Conservation (phyloP, 192 early-diverging fungal genomes). For the Gigaspora rosea region DNA sequence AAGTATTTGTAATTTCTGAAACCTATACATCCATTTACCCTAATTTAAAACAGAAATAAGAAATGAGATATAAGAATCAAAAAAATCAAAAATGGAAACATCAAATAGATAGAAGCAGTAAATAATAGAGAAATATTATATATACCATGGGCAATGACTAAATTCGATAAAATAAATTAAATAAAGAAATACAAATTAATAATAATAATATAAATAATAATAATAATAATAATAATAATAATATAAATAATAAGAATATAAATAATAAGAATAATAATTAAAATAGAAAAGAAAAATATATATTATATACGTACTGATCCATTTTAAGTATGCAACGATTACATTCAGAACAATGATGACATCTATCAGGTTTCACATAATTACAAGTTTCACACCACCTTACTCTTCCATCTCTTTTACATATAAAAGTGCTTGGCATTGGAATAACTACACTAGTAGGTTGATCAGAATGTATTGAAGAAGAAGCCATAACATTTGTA, state of each 20-base stretch:
- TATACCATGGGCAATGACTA: conserved; percentile 50
- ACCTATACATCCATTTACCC: conserved; percentile 58
- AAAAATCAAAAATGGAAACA: not conserved
- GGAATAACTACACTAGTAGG: conserved; percentile 8
- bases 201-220: no score
- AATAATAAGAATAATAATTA: not conserved
- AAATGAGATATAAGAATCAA: not conserved
- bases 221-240: not conserved
- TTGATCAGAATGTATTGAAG: not conserved
- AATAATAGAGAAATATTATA: not conserved
- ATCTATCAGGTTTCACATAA: conserved; percentile 54
- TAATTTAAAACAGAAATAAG: conserved; percentile 30
- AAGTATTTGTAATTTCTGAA: conserved; percentile 46
- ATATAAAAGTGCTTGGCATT: conserved; percentile 26
- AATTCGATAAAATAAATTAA: no score
- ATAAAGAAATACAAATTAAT: no score
- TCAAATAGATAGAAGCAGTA: not conserved
- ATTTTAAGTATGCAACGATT: conserved; percentile 54
- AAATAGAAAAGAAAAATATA: not conserved
- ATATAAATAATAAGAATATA: not conserved
- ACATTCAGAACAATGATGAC: conserved; percentile 58
- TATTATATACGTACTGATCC: conserved; percentile 50
- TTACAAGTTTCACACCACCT: conserved; percentile 45
- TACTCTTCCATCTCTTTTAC: conserved; percentile 28
- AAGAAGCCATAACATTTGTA: not conserved